Evolutionary conservation across 768 basidiomycete genomes (phyloP), one percentile per base, ranked within the genome.

Genomic region (Termitomyces sp.): DNA sequence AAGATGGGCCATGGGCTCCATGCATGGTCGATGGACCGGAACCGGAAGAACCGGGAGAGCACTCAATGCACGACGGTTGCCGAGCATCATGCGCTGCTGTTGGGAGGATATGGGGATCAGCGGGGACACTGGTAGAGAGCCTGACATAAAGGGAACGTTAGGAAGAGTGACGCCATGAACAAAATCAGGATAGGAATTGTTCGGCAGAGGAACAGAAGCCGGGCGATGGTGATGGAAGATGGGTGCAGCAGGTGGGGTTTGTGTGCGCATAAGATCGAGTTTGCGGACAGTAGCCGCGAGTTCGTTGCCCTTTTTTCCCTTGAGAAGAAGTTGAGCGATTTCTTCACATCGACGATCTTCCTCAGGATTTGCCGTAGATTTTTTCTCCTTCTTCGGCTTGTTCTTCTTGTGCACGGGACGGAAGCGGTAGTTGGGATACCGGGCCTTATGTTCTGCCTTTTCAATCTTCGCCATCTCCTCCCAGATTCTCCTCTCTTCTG

Each of bases 401-500:
- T 78, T 76, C 73, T 80, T 81, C 70, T 81, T 81, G 68, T 83
- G 81, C 2, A 83, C 81, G 1, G 82, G 82, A 9, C 79, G 72
- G 76, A 83, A 84, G 39, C 79, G 79, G 65, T 84, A 92, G 63
- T 89, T 81, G 2, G 90, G 90, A 70, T 89, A 89, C 61, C 74
- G 78, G 45, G 76, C 76, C 57, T 87, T 84, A 73, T 92, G 90
- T 36, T 84, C 85, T 0, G 84, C 87, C 74, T 90, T 90, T 28
- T 84, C 90, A 42, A 84, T 80, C 69, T 88, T 88, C 0, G 90
- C 90, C 58, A 81, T 82, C 35, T 81, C 74, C 67, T 91, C 88
- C 90, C 90, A 92, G 18, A 84, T 75, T 3, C 80, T 80, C 68
- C 87, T 89, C 72, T 92, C 88, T 13, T 86, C 82, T 18, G 84